Base-by-base conservation (phyloP, 192 early-diverging fungal species). In the Podila epigama region DNA sequence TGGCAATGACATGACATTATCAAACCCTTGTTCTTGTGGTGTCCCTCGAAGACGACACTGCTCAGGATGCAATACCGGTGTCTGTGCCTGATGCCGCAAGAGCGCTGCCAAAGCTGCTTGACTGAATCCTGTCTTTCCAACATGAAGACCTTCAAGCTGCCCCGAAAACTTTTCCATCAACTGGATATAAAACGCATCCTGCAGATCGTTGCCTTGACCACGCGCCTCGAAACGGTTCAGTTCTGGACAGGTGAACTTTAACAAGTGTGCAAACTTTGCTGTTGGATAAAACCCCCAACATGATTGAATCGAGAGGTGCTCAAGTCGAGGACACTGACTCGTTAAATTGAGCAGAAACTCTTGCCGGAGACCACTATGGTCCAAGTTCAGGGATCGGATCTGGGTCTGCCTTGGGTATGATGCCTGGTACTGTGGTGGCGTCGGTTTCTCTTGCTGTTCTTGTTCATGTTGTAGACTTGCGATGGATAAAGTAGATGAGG, bases 271-370 rank as follows among this genome's bases (percentile, higher is more conserved):
- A 29, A 77, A 77, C 34, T 53, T 52, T 18, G 72, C 42, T 8
- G 72, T 52, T 0, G 72, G 72, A 34, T 77, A 77, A n/a, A 77
- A 63, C 4, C 72, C 72, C 72, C 72, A 77, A 20, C 72, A 60
- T 7, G 66, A 33, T 10, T 67, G 59, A 12, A 77, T 31, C 9
- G 72, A 77, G 1, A 77, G 72, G 35, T 77, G 72, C 3, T 68
- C 65, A 2, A 77, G 44, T 1, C 25, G 16, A 12, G 72, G 72
- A 35, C 72, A 77, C 20, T 63, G 65, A 5, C 48, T 36, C 0
- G 60, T 58, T 11, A 77, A 18, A 9, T 68, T 77, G 20, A 63
- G 64, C 0, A 77, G 54, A 50, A 77, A 77, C n/a, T 68, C 66
- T 53, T 77, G 72, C 0, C 60, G 65, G 1, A 77, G 53, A 32